These are phyloP conservation scores for Blumeria hordei DNA, from an alignment of 2,329 filamentous ascomycete species.

Conservation along the genomic window DNA sequence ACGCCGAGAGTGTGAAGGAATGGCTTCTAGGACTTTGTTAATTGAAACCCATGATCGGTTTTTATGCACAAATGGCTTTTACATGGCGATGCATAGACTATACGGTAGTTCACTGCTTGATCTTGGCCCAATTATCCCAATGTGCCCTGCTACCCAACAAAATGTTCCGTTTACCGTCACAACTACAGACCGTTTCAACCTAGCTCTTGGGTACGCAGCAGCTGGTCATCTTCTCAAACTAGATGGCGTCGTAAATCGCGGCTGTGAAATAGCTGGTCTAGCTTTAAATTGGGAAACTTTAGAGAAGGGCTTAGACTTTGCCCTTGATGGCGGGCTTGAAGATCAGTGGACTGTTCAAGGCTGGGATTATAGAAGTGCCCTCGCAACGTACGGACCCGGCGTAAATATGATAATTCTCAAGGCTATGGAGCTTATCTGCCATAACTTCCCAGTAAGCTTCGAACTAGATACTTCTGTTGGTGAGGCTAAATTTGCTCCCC, in stretches of 20 bases:
- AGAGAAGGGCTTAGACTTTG: slow-evolving; percentile 34
- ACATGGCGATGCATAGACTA: slow-evolving; percentile 29
- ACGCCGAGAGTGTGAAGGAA: slow-evolving; percentile 12
- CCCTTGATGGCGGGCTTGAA: slow-evolving; percentile 22
- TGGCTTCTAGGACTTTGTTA: slow-evolving; percentile 17
- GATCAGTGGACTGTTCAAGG: slow-evolving; percentile 15
- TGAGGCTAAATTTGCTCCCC: slow-evolving; percentile 22
- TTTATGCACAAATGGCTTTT: slow-evolving; percentile 30
- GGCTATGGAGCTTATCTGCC: slow-evolving; percentile 32
- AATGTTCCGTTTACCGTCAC: slow-evolving; percentile 5
- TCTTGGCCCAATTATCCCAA: slow-evolving; percentile 6
- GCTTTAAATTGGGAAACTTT: slow-evolving; percentile 38
- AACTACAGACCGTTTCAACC: slow-evolving; percentile 22
- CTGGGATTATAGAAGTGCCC: slow-evolving; percentile 10
- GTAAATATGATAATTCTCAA: slow-evolving; percentile 28
- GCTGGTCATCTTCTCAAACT: slow-evolving; percentile 34
- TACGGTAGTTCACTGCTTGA: slow-evolving; percentile 28
- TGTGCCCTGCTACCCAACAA: slow-evolving; percentile 12
- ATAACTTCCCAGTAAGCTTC: slow-evolving; percentile 35
- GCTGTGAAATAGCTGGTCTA: slow-evolving; percentile 31
- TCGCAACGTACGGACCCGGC: slow-evolving; percentile 28
- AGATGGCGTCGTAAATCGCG: slow-evolving; percentile 28
- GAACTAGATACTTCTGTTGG: slow-evolving; percentile 26
- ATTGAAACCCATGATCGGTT: slow-evolving; percentile 27
- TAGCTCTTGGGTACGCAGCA: slow-evolving; percentile 39